Conservation (phyloP, 2,329 filamentous ascomycete species). For the Claviceps digitariae region DNA sequence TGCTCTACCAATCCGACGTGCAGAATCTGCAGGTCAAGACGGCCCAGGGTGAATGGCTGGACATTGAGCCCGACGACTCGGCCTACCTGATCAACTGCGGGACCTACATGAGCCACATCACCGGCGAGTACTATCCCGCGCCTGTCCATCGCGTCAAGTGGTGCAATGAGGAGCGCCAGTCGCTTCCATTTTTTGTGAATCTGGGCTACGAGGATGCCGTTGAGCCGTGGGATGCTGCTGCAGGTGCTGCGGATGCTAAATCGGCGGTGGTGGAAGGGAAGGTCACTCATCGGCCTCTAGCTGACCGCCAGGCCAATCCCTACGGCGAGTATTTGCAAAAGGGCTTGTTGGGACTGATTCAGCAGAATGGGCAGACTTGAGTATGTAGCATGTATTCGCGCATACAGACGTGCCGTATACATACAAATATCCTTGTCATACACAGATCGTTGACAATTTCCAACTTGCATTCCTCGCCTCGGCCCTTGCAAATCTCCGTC, state of each 20-base stretch:
- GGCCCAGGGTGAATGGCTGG: conserved; percentile 4
- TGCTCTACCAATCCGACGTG: conserved; percentile 7
- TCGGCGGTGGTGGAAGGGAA: too few species aligned
- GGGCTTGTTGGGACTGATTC: neutral
- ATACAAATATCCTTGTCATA: too few species aligned
- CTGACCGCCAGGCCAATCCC: neutral
- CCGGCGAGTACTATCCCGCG: conserved; percentile 6
- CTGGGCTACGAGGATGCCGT: conserved; percentile 5
- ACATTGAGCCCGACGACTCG: conserved; percentile 6
- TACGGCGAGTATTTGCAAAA: neutral
- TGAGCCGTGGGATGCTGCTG: conserved; percentile 4
- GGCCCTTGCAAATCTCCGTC: too few species aligned
- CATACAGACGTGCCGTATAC: too few species aligned
- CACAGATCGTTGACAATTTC: too few species aligned
- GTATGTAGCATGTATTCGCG: too few species aligned
- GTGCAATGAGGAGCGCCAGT: conserved; percentile 6
- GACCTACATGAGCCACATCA: conserved; percentile 8
- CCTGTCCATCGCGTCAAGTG: conserved; percentile 7
- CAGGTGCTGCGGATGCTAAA: neutral
- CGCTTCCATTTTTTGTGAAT: conserved; percentile 7
- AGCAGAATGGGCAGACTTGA: neutral
- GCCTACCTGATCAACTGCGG: conserved; percentile 6
- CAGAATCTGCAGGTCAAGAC: conserved; percentile 8
- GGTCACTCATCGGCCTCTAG: too few species aligned
- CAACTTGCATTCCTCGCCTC: too few species aligned